Evolutionary conservation across 805 yeast species (phyloP).

Genomic region (Candida gorgasii): DNA sequence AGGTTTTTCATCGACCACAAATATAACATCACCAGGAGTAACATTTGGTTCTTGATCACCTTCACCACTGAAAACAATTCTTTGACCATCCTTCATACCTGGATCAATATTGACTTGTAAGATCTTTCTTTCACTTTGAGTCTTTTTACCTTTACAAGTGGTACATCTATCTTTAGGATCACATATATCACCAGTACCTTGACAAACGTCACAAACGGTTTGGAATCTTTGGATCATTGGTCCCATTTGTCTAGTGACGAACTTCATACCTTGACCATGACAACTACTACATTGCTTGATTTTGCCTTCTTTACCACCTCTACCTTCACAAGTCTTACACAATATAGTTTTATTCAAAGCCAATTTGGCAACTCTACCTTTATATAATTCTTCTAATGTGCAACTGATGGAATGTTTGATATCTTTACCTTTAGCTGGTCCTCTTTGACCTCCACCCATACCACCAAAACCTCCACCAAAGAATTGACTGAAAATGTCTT

Average conservation of each 20-base stretch:
- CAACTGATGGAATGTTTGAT: slow-evolving; percentile 86
- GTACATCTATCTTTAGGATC: slow-evolving; percentile 87
- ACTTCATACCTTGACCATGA: slow-evolving; percentile 88
- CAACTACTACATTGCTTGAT: slow-evolving; percentile 86
- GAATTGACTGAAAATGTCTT: slow-evolving; percentile 77
- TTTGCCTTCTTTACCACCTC: slow-evolving; percentile 92
- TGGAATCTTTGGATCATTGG: slow-evolving; percentile 99
- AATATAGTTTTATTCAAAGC: slow-evolving; percentile 89
- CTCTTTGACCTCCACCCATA: slow-evolving; percentile 66
- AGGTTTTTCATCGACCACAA: slow-evolving; percentile 87
- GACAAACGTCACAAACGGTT: slow-evolving; percentile 87
- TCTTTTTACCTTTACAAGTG: slow-evolving; percentile 85
- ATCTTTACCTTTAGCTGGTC: slow-evolving; percentile 88
- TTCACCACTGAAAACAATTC: slow-evolving; percentile 88
- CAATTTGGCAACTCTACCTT: slow-evolving; percentile 91
- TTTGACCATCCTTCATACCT: slow-evolving; percentile 96
- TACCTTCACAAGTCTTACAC: slow-evolving; percentile 88
- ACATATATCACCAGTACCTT: slow-evolving; percentile 88
- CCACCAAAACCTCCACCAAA: slow-evolving; percentile 66
- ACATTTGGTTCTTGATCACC: slow-evolving; percentile 97
- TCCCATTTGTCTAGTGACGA: slow-evolving; percentile 97
- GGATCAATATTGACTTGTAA: slow-evolving; percentile 93
- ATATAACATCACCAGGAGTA: slow-evolving; percentile 95
- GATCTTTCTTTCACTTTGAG: slow-evolving; percentile 83
- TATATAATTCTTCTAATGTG: slow-evolving; percentile 88